These are phyloP conservation scores for Cercophora sp. DNA, from an alignment of 495 filamentous ascomycete genomes.

Conservation along the genomic window DNA sequence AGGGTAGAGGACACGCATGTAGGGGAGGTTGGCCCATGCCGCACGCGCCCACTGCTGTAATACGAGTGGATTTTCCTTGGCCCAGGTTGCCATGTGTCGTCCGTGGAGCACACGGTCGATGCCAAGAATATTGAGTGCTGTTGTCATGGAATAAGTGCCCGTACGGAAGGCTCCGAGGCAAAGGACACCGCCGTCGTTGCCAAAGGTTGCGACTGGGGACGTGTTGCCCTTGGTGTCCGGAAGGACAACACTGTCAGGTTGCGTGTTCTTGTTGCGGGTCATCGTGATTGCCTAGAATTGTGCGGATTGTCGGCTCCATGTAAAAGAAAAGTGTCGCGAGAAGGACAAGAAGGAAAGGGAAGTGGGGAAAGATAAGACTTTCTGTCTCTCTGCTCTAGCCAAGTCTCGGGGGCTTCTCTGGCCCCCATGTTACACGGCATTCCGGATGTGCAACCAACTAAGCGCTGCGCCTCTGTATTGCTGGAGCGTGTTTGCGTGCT, in stretches of 20 bases:
- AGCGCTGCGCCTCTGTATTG: not conserved
- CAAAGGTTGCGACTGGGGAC: slow-evolving; percentile 3
- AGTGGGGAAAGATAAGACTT: not conserved
- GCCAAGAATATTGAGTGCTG: slow-evolving; percentile 6
- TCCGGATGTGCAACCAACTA: not conserved
- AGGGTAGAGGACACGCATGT: slow-evolving; percentile 8
- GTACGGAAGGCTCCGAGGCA: slow-evolving; percentile 9
- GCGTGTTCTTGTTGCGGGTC: not conserved
- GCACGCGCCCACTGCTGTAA: slow-evolving; percentile 1
- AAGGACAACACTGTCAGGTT: not conserved
- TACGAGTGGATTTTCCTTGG: slow-evolving; percentile 1
- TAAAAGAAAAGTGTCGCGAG: not conserved
- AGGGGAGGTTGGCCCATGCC: slow-evolving; percentile 7
- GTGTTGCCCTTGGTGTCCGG: not conserved
- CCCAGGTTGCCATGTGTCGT: slow-evolving; percentile 8
- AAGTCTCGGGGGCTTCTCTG: not conserved
- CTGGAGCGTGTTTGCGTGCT: no score
- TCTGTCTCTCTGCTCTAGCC: not conserved
- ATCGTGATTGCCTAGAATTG: not conserved
- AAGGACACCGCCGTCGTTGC: slow-evolving; percentile 9
- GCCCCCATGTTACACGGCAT: slow-evolving; percentile 6
- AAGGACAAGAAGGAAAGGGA: not conserved
- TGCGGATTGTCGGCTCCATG: not conserved
- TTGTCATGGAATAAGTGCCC: slow-evolving; percentile 6
- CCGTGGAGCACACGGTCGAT: slow-evolving; percentile 10